These are phyloP conservation scores for Torulaspora pretoriensis DNA, from an alignment of 1,139 yeast genomes.

Conservation along the genomic window DNA sequence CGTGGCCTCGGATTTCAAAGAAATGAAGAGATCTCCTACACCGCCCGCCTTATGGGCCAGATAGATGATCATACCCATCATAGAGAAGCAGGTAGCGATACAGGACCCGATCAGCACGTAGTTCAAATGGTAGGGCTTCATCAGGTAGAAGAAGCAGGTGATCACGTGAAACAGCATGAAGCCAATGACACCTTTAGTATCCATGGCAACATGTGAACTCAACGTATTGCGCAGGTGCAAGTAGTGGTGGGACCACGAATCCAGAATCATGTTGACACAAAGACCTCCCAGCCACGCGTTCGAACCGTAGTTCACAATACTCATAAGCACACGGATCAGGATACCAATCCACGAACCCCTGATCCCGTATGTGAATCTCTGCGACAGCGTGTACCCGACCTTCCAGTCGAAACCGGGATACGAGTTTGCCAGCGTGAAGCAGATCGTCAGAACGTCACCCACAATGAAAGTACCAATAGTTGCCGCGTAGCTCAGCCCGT, in stretches of 20 bases:
- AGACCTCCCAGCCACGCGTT: slow-evolving; percentile 44
- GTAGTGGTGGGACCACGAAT: slow-evolving; percentile 39
- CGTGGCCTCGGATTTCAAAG: slow-evolving; percentile 29
- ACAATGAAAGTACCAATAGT: slow-evolving; percentile 42
- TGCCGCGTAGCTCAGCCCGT: slow-evolving; percentile 42
- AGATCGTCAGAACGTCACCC: slow-evolving; percentile 42
- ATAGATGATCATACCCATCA: slow-evolving; percentile 42
- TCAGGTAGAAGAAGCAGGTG: slow-evolving; percentile 38
- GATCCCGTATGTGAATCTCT: slow-evolving; percentile 46
- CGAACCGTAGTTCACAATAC: slow-evolving; percentile 43
- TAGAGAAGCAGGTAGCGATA: slow-evolving; percentile 40
- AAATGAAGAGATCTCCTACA: slow-evolving; percentile 40
- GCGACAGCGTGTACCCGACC: slow-evolving; percentile 45
- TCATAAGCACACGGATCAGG: slow-evolving; percentile 41
- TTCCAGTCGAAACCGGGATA: slow-evolving; percentile 45
- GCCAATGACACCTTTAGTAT: slow-evolving; percentile 42
- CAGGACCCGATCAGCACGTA: slow-evolving; percentile 40
- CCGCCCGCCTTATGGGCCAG: slow-evolving; percentile 38
- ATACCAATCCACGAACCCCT: slow-evolving; percentile 43
- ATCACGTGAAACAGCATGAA: slow-evolving; percentile 43
- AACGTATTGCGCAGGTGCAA: slow-evolving; percentile 38
- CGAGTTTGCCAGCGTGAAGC: slow-evolving; percentile 42
- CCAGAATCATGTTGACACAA: slow-evolving; percentile 37
- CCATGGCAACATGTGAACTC: slow-evolving; percentile 38
- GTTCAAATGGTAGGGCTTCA: slow-evolving; percentile 41